Evolutionary conservation across 768 basidiomycete species (phyloP).

Genomic region (Mycena metata): DNA sequence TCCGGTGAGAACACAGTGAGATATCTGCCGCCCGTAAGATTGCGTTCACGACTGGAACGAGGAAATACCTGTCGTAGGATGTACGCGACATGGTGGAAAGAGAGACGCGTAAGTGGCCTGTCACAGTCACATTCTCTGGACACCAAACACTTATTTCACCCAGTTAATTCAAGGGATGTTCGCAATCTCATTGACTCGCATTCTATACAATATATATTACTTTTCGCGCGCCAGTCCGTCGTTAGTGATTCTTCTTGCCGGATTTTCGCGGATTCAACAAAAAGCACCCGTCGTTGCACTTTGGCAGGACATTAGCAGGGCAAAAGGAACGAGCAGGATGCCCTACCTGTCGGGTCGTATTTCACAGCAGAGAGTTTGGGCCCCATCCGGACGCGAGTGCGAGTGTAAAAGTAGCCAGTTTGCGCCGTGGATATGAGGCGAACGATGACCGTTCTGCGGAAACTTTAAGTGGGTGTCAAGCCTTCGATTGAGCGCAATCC

Average conservation of each 20-base stretch:
- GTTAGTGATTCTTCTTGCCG: slow-evolving; percentile 58
- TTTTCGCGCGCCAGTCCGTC: slow-evolving; percentile 1
- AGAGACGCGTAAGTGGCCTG: slow-evolving; percentile 68
- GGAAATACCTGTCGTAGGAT: slow-evolving; percentile 86
- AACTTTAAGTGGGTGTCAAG: background rate
- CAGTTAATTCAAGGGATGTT: background rate
- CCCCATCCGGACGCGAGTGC: slow-evolving; percentile 77
- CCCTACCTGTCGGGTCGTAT: slow-evolving; percentile 87
- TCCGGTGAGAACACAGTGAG: slow-evolving; percentile 98
- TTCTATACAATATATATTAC: slow-evolving; percentile 9
- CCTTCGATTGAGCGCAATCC: slow-evolving; percentile 8
- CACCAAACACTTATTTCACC: background rate
- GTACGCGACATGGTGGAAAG: slow-evolving; percentile 85
- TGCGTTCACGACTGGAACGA: background rate
- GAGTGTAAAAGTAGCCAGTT: slow-evolving; percentile 93
- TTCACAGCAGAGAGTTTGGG: slow-evolving; percentile 92
- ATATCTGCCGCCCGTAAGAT: slow-evolving; percentile 65
- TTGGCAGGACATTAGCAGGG: slow-evolving; percentile 2
- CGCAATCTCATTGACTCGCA: background rate
- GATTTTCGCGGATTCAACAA: slow-evolving; percentile 86
- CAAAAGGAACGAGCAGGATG: slow-evolving; percentile 9
- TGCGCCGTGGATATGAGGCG: slow-evolving; percentile 92
- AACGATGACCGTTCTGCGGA: slow-evolving; percentile 81
- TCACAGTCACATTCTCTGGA: background rate
- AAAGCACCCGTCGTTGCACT: slow-evolving; percentile 82